Evolutionary conservation across 805 yeast species (phyloP).

Genomic region (Metschnikowia proteae): DNA sequence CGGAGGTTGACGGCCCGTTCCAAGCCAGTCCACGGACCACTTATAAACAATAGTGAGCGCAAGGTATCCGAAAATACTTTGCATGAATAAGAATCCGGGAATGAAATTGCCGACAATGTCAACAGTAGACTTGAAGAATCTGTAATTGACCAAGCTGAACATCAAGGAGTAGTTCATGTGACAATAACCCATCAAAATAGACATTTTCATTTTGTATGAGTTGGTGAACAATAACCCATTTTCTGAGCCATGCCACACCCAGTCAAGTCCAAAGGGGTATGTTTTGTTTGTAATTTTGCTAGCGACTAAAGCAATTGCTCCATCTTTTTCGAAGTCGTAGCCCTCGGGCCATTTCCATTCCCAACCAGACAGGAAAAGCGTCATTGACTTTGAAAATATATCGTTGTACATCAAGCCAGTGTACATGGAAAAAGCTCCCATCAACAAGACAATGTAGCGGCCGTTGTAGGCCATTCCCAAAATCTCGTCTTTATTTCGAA

Average conservation of each 20-base stretch:
- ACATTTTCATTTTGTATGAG: conserved; percentile 74
- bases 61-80: conserved; percentile 69
- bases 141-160: conserved; percentile 63
- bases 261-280: conserved; percentile 64
- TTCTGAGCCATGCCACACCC: conserved; percentile 80
- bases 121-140: conserved; percentile 53
- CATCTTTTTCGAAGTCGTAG: conserved; percentile 26
- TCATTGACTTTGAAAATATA: conserved; percentile 65
- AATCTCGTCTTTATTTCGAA: conserved; percentile 64
- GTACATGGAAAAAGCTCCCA: conserved; percentile 72
- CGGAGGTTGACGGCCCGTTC: conserved; percentile 61
- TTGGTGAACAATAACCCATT: conserved; percentile 65
- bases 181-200: conserved; percentile 69
- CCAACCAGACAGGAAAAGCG: conserved; percentile 69
- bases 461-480: conserved; percentile 76
- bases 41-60: conserved; percentile 65
- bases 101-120: conserved; percentile 71
- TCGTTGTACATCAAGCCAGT: conserved; percentile 74
- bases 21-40: conserved; percentile 72
- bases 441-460: conserved; percentile 60
- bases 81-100: conserved; percentile 74
- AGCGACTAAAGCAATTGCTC: conserved; percentile 40
- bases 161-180: conserved; percentile 72
- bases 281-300: conserved; percentile 40
- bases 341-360: conserved; percentile 50